These are phyloP conservation scores for Wallemia mellicola DNA, from an alignment of 1,284 basidiomycete species.

Conservation along the genomic window DNA sequence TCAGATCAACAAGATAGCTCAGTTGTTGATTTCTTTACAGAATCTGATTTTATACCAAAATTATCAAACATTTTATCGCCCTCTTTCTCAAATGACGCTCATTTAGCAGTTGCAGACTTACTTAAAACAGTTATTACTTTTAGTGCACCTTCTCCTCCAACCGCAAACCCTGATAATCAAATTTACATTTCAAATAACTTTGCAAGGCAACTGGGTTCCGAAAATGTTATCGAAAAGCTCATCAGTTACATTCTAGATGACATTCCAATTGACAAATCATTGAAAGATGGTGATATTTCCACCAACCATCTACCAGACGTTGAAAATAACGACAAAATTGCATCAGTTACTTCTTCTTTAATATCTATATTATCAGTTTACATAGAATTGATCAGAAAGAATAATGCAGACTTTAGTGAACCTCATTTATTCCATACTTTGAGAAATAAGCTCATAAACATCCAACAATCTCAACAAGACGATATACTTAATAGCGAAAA, in stretches of 20 bases:
- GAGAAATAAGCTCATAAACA: slow-evolving; percentile 58
- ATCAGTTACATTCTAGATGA: slow-evolving; percentile 6
- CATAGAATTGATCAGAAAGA: slow-evolving; percentile 88
- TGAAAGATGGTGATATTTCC: slow-evolving; percentile 1
- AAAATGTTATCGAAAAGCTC: slow-evolving; percentile 5
- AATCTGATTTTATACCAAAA: slow-evolving; percentile 64
- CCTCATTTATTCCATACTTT: slow-evolving; percentile 91
- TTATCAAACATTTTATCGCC: slow-evolving; percentile 64
- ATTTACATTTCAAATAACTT: slow-evolving; percentile 15
- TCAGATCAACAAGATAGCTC: slow-evolving; percentile 13
- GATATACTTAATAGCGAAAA: slow-evolving; percentile 11
- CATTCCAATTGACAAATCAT: not conserved
- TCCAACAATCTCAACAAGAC: slow-evolving; percentile 34
- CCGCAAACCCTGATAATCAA: slow-evolving; percentile 32
- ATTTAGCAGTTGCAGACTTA: slow-evolving; percentile 65
- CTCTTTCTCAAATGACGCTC: slow-evolving; percentile 39
- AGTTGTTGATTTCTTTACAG: slow-evolving; percentile 15
- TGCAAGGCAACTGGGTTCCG: slow-evolving; percentile 5
- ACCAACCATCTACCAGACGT: slow-evolving; percentile 1
- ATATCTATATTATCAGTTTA: slow-evolving; percentile 65
- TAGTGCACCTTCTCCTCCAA: slow-evolving; percentile 55
- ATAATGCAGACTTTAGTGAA: slow-evolving; percentile 97
- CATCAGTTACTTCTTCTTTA: slow-evolving; percentile 60
- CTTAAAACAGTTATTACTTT: slow-evolving; percentile 86
- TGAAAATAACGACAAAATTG: slow-evolving; percentile 14